These are phyloP conservation scores for Hymenochaete sp. DNA, from an alignment of 1,284 basidiomycete genomes.

Conservation along the genomic window DNA sequence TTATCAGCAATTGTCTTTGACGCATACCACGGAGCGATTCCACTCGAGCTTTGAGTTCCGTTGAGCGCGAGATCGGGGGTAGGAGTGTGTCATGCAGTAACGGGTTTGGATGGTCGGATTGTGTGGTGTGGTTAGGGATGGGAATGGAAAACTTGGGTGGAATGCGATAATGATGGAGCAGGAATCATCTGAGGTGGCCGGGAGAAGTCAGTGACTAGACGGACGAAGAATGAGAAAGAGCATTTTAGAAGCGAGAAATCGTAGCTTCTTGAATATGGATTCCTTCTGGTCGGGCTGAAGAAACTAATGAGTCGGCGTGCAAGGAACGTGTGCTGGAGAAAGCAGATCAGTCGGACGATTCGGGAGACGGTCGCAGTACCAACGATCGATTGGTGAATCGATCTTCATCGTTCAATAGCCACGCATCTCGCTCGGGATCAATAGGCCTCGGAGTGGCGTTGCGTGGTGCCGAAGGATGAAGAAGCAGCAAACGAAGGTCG, in stretches of 20 bases:
- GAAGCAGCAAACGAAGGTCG: too few relatives aligned
- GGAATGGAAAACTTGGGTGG: slow-evolving; percentile 27
- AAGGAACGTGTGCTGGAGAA: too few relatives aligned
- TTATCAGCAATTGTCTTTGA: slow-evolving; percentile 58
- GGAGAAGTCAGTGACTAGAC: background rate
- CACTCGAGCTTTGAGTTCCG: slow-evolving; percentile 63
- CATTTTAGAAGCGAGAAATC: background rate
- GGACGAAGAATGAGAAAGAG: background rate
- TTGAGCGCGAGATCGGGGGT: slow-evolving; percentile 28
- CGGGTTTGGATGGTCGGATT: slow-evolving; percentile 23
- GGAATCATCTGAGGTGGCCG: background rate
- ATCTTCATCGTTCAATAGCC: too few relatives aligned
- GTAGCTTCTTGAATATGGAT: background rate
- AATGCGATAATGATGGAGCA: background rate
- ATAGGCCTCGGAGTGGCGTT: too few relatives aligned
- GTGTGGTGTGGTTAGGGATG: slow-evolving; percentile 1
- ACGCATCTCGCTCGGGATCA: too few relatives aligned
- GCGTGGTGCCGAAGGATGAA: too few relatives aligned
- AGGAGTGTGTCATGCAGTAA: background rate
- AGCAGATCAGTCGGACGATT: too few relatives aligned
- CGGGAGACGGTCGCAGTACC: too few relatives aligned
- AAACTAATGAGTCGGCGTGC: too few relatives aligned
- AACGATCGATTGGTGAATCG: too few relatives aligned
- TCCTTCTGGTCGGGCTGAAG: too few relatives aligned
- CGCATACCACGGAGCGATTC: slow-evolving; percentile 46